These are phyloP conservation scores for Kockovaella imperatae DNA, from an alignment of 768 basidiomycete species.

Conservation along the genomic window DNA sequence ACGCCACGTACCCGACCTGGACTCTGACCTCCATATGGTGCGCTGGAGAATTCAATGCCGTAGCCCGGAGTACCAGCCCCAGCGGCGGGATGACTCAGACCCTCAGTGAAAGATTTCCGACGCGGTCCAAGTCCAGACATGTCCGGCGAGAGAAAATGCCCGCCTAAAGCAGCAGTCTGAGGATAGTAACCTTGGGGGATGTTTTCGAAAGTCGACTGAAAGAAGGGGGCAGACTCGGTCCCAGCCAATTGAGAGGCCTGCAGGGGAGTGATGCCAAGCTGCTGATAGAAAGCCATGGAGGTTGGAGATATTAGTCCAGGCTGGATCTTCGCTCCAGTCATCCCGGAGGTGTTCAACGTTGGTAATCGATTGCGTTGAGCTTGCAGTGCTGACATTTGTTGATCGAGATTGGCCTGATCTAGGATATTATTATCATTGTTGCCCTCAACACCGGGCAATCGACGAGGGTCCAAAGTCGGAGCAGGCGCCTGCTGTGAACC, in stretches of 20 bases:
- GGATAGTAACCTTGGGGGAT: conserved; percentile 4
- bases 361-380: conserved; percentile 20
- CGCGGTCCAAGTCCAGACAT: background rate
- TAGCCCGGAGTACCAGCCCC: conserved; percentile 39
- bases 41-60: conserved; percentile 23
- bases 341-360: conserved; percentile 3
- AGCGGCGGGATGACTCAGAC: conserved; percentile 28
- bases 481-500: background rate
- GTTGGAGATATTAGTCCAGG: conserved; percentile 36
- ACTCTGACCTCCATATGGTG: conserved; percentile 5
- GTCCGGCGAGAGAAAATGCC: conserved; percentile 12
- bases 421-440: background rate
- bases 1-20: conserved; percentile 15
- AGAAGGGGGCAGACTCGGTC: conserved; percentile 26
- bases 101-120: conserved; percentile 25
- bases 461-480: conserved; percentile 27
- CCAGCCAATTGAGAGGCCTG: conserved; percentile 19
- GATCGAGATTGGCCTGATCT: conserved; percentile 11
- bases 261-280: conserved; percentile 16
- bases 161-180: conserved; percentile 9
- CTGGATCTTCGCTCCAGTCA: conserved; percentile 22
- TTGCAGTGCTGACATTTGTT: conserved; percentile 27
- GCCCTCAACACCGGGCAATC: conserved; percentile 25
- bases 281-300: conserved; percentile 34
- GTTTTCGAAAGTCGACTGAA: conserved; percentile 19